Evolutionary conservation across 441 rosid species (phyloP), one percentile per base, ranked within the genome.

Genomic region (Populus hybrid): DNA sequence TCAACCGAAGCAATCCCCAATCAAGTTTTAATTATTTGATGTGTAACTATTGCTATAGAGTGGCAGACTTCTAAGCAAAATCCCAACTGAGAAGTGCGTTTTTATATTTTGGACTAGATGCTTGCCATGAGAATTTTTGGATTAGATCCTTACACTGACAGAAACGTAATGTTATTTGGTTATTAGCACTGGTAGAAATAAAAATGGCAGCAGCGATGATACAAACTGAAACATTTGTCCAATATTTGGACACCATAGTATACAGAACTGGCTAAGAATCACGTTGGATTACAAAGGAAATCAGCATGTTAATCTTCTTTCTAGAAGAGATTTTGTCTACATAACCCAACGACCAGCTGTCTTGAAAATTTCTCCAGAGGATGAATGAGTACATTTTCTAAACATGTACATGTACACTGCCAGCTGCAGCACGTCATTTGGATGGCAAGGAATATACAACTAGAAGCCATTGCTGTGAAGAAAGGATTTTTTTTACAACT

Each of bases 361-460:
- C 5, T 5, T 30, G 40, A 24, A 40, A 40, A 30, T 20, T 53
- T 32, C 38, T 28, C 24, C 26, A 32, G 21, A 34, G 63, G 4
- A 16, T 36, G 71, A 40, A 3, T 38, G 20, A 0, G 28, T 5
- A 59, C 6, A 50, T 35, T 18, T 12, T 53, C 66, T 42, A 59
- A 6, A 40, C 63, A 59, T 61, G 68, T 69, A 36, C 66, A n/a
- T 14, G 72, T 46, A 67, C 63, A 72, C 68, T 65, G 46, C 20
- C 32, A 20, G 8, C 36, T 34, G 38, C 2, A 8, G 66, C 20
- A 74, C 21, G 10, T 30, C 21, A 18, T 24, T 68, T 10, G 65
- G 4, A 18, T 42, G 16, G 28, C 69, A 40, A 73, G 67, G 72
- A 81, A 14, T 46, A 74, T 80, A 81, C 84, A 66, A 35, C 46